Base-by-base conservation (phyloP, 208 protist genomes). In the Leishmania mexicana region DNA sequence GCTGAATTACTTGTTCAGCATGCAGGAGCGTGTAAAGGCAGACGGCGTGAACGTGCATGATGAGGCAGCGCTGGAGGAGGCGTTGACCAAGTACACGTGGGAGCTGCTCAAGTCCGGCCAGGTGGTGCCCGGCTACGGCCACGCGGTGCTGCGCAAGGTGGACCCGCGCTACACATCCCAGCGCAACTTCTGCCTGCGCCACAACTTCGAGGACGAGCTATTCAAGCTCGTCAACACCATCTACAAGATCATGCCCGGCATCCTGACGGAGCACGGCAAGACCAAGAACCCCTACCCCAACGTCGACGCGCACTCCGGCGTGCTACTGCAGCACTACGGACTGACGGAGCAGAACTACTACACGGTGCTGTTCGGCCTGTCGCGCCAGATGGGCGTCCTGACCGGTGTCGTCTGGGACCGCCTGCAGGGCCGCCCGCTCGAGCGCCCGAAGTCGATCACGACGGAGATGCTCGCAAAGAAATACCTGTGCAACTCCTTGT, bases 261-360 rank as follows among this genome's bases (percentile, higher is more conserved):
- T 99, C 80, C 94, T 99, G 47, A 98, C 94, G 53, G 91, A 99
- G 95, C 98, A 99, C 79, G 99, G 99, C 80, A 99, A 99, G 93
- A 99, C 98, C 79, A 99, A 99, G 90, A 99, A 99, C 86, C 98
- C 98, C 75, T 99, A 89, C 87, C 99, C 99, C 62, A 99, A 99
- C 93, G 98, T 99, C 58, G 99, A 99, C 88, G 98, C 99, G 45
- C 99, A 99, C 93, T 95, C 88, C 38, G 96, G 95, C 76, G 92
- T 98, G 42, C 80, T 99, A n/a, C 92, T 98, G 67, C 91, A 98
- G 87, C 92, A 99, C 96, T 99, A 99, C 86, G 98, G 98, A 75
- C 75, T 99, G n/a, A 99, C 88, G 40, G 95, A 99, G 86, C 87
- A 98, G 85, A 87, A 95, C 77, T 99, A 93, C 92, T 99, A 99